Conservation (phyloP, 352 stramenopile genomes). For the Globisporangium okanoganense region DNA sequence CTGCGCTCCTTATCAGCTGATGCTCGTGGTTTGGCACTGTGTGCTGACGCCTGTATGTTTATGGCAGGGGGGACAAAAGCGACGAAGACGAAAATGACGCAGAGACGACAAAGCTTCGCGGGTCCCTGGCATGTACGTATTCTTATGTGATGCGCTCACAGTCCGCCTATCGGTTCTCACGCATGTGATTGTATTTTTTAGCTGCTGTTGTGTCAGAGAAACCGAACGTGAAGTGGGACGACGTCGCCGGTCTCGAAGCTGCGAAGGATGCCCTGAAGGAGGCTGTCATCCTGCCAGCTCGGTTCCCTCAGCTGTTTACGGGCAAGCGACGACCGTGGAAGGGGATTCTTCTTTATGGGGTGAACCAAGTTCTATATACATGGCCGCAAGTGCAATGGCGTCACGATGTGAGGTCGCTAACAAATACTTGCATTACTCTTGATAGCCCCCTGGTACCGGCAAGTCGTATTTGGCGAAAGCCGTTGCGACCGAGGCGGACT, state of each 20-base stretch:
- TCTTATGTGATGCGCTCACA: background rate
- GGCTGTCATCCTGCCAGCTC: slow-evolving; percentile 95
- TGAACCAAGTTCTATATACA: slow-evolving; percentile 34
- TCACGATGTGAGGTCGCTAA: background rate
- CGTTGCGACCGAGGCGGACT: slow-evolving; percentile 98
- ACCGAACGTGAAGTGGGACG: slow-evolving; percentile 96
- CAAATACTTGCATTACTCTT: background rate
- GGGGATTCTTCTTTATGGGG: slow-evolving; percentile 97
- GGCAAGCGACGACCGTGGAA: slow-evolving; percentile 90
- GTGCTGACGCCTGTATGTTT: background rate
- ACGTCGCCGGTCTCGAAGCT: slow-evolving; percentile 95
- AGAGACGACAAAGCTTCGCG: slow-evolving; percentile 95
- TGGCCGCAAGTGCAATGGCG: background rate
- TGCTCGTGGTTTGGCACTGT: background rate
- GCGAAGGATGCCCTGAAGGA: slow-evolving; percentile 99
- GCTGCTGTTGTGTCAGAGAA: slow-evolving; percentile 85
- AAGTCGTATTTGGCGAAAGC: slow-evolving; percentile 98
- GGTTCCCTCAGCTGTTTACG: slow-evolving; percentile 98
- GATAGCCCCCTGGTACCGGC: slow-evolving; percentile 82
- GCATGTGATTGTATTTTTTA: slow-evolving; percentile 19
- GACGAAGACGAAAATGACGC: slow-evolving; percentile 91
- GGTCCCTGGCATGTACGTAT: slow-evolving; percentile 84
- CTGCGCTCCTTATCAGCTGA: background rate
- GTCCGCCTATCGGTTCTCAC: background rate
- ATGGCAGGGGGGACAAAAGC: slow-evolving; percentile 66